phyloP scores from a whole-genome alignment of 805 yeast species.

The Ogataea wickerhamii region DNA sequence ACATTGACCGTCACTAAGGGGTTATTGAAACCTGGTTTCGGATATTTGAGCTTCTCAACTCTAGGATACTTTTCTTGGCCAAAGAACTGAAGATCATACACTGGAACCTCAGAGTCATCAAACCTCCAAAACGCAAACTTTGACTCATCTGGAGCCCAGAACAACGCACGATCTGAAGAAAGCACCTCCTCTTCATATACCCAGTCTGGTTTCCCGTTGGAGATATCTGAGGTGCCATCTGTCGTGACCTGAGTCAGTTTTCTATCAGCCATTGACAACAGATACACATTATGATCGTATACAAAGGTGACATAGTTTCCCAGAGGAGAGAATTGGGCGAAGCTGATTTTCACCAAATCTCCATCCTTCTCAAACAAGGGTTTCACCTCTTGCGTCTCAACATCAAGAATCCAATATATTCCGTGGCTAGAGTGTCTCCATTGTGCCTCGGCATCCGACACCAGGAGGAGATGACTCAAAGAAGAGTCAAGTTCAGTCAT shows the following conservation, averaged over 20 bases:
- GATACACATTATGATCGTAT: constrained; percentile 50
- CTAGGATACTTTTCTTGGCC: constrained; percentile 46
- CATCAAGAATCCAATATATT: constrained; percentile 58
- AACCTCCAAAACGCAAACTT: constrained; percentile 51
- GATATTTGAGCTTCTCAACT: constrained; percentile 51
- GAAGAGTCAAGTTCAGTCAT: constrained; percentile 42
- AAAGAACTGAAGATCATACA: constrained; percentile 50
- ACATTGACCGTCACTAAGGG: constrained; percentile 50
- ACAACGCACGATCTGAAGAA: constrained; percentile 52
- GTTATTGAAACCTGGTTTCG: constrained; percentile 66
- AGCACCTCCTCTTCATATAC: constrained; percentile 80
- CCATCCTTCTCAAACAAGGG: constrained; percentile 25
- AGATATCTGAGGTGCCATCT: constrained; percentile 51
- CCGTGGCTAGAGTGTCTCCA: constrained; percentile 72
- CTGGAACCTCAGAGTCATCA: constrained; percentile 58
- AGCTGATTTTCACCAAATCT: constrained; percentile 39
- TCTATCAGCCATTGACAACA: constrained; percentile 30
- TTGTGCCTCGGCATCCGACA: constrained; percentile 45
- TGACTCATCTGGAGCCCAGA: constrained; percentile 71
- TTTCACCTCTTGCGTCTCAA: constrained; percentile 28
- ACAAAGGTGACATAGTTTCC: constrained; percentile 56
- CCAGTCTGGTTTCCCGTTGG: constrained; percentile 79
- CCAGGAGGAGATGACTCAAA: constrained; percentile 49
- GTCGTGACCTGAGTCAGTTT: constrained; percentile 36
- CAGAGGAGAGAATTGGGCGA: constrained; percentile 60